These are phyloP conservation scores for Cladosporium sp. DNA, from an alignment of 2,329 filamentous ascomycete genomes.

Conservation along the genomic window DNA sequence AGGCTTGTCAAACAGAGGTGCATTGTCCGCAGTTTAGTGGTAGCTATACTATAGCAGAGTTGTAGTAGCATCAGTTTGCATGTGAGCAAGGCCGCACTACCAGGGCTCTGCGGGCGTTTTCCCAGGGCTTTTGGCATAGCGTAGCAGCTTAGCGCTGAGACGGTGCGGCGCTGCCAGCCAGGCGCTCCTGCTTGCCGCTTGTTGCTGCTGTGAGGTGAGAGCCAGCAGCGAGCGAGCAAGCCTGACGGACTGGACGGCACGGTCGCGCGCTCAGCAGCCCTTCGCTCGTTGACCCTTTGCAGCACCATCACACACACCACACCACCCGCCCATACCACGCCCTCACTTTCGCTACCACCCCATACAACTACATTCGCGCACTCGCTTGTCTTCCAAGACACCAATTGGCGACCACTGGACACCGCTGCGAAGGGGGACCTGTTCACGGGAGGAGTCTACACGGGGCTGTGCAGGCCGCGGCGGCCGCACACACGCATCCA, in stretches of 20 bases:
- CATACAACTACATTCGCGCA: not conserved
- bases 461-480: conserved; percentile 21
- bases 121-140: conserved; percentile 10
- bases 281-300: conserved; percentile 18
- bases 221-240: not conserved
- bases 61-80: not conserved
- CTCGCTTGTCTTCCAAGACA: not conserved
- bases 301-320: conserved; percentile 12
- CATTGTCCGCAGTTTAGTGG: not conserved
- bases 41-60: not conserved
- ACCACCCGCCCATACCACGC: conserved; percentile 10
- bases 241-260: conserved; percentile 1
- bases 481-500: conserved; percentile 21
- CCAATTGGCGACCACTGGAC: conserved; percentile 6
- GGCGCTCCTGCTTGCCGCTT: conserved; percentile 14
- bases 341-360: conserved; percentile 13
- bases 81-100: not conserved
- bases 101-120: not conserved
- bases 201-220: not conserved
- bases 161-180: not conserved
- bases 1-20: not conserved
- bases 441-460: conserved; percentile 11
- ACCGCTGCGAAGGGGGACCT: conserved; percentile 8
- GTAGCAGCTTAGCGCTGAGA: conserved; percentile 9
- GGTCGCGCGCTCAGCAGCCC: conserved; percentile 15